Evolutionary conservation across 805 yeast genomes (phyloP), one percentile per base, ranked within the genome.

Genomic region (Starmerella potacharoeniae): DNA sequence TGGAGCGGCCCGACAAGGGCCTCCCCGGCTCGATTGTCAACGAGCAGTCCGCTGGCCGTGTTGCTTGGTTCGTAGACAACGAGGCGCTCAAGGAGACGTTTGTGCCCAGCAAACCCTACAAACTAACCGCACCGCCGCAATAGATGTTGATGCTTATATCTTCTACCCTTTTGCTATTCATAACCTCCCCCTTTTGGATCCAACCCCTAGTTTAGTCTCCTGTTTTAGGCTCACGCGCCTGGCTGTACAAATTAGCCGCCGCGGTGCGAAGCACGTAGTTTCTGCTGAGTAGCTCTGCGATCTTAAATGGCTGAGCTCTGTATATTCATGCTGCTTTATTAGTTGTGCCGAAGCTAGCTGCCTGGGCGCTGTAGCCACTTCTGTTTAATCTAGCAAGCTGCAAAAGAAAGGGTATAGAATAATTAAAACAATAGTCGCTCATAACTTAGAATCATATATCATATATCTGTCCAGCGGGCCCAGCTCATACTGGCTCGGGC

Each of bases 1-100:
- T 91, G 88, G 97, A 91, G 72, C 80, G 96, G 66, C 97, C 97
- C 3, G 97, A 93, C 67, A 89, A 89, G 73, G 96, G 96, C 1
- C 77, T 91, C 57, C 98, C 98, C 39, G 85, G 93, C 58, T 82
- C 93, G 57, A 84, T 91, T 56, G 96, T 91, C 54, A 90, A 90
- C 67, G 97, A 89, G 70, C 86, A 86, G 34, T 95, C 96, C n/a
- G 96, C 95, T 1, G 97, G 97, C 14, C 84, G 85, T 70, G 96
- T 91, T 5, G 80, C 90, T 7, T 91, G 98, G 98, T 91, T 91
- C 73, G 97, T 91, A 37, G 98, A 91, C 68, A 86, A 88, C 64
- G 96, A 83, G 62, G 96, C 96, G 2, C 79, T 87, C 64, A 78
- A 81, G 48, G 96, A 88, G 65, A 86, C 86, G 50, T 79, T 80